These are phyloP conservation scores for Tylopilus vinaceipallidus DNA, from an alignment of 768 basidiomycete species.

Conservation along the genomic window DNA sequence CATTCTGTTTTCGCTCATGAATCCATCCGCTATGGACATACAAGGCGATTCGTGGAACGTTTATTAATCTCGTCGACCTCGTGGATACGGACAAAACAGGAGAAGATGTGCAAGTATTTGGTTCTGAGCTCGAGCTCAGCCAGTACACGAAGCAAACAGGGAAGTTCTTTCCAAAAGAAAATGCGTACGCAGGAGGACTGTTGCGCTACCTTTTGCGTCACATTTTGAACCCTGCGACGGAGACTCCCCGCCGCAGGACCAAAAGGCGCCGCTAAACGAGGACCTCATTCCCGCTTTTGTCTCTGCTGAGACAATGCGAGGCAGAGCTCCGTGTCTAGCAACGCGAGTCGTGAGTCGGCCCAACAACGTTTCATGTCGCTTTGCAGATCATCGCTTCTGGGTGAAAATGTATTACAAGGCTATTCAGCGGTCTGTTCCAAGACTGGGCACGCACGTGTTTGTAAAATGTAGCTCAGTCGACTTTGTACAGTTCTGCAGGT, in stretches of 20 bases:
- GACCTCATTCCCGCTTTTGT: constrained; percentile 7
- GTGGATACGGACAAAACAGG: constrained; percentile 12
- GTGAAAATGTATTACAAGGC: too few species aligned
- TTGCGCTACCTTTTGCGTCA: constrained; percentile 15
- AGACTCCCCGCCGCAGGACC: background rate
- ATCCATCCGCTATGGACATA: too few species aligned
- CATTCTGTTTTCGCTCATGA: background rate
- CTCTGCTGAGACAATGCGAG: background rate
- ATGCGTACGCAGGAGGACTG: constrained; percentile 15
- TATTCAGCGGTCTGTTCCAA: too few species aligned
- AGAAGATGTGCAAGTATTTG: background rate
- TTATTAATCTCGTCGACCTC: constrained; percentile 22
- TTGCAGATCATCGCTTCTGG: too few species aligned
- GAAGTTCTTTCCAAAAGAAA: constrained; percentile 16
- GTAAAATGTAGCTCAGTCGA: too few species aligned
- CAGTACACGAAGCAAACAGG: constrained; percentile 7
- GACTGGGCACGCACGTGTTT: too few species aligned
- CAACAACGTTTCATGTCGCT: too few species aligned
- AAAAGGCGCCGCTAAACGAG: constrained; percentile 10
- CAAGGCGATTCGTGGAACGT: background rate
- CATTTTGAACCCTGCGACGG: constrained; percentile 2
- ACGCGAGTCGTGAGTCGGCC: too few species aligned
- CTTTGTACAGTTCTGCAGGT: too few species aligned
- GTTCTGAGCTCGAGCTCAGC: constrained; percentile 7
- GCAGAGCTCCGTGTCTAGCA: constrained; percentile 1